phyloP scores from a whole-genome alignment of 345 rosid genomes.

The Eucalyptus pumila region DNA sequence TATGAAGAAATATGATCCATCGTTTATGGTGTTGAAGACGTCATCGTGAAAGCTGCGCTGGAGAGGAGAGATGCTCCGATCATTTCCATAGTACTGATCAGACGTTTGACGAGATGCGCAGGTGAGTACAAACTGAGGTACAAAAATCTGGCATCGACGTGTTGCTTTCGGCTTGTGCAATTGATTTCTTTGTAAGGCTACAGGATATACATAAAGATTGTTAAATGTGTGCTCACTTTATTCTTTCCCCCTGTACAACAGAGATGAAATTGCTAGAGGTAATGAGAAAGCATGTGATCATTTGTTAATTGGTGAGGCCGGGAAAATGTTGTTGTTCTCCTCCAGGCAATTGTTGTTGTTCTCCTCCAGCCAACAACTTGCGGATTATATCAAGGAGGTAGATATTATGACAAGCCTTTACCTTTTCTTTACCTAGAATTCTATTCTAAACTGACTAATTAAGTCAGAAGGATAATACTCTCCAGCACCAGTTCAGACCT shows the following conservation, averaged over 20 bases:
- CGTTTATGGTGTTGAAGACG: background rate
- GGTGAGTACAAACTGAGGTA: background rate
- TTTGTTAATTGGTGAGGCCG: background rate
- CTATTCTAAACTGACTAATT: background rate
- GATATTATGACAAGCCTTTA: background rate
- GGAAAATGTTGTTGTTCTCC: constrained; percentile 59
- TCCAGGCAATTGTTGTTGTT: background rate
- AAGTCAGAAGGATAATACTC: background rate
- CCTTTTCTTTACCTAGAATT: background rate
- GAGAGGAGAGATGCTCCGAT: background rate
- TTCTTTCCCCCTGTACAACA: background rate
- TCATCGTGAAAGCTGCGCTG: background rate
- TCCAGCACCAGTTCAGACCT: too few relatives aligned
- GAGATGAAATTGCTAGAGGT: background rate
- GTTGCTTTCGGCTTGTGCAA: background rate
- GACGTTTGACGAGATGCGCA: background rate
- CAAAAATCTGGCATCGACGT: background rate
- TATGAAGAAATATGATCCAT: background rate
- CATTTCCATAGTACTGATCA: background rate
- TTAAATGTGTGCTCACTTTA: background rate
- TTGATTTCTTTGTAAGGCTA: too few relatives aligned
- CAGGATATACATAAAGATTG: background rate
- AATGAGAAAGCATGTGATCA: background rate
- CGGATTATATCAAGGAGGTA: constrained; percentile 69
- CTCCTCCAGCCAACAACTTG: constrained; percentile 38